Conservation (phyloP, 2,329 filamentous ascomycete genomes). For the Dryadomyces quercus-mongolicae region DNA sequence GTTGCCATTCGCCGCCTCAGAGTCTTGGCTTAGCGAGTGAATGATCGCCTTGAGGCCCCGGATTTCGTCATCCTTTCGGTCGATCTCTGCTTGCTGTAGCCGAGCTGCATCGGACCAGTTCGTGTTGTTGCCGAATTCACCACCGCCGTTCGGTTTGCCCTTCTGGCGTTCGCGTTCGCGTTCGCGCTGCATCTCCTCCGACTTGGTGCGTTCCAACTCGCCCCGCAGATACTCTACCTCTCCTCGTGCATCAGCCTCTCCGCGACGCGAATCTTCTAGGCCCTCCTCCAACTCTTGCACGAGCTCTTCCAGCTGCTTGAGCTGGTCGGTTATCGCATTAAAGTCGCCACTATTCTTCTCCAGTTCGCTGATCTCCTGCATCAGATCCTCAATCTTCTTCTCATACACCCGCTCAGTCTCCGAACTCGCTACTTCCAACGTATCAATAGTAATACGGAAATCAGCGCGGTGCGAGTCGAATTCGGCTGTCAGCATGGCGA, state of each 20-base stretch:
- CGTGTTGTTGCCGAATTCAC: too few species aligned
- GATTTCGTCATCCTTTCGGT: conserved; percentile 95
- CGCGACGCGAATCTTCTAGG: conserved; percentile 82
- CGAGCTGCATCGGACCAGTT: background rate
- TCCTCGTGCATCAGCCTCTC: conserved; percentile 87
- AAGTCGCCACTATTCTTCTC: conserved; percentile 80
- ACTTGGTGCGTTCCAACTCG: conserved; percentile 82
- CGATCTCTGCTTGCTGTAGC: conserved; percentile 53
- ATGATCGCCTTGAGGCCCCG: conserved; percentile 95
- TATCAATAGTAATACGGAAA: conserved; percentile 94
- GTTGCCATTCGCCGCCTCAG: conserved; percentile 31
- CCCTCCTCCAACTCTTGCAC: conserved; percentile 96
- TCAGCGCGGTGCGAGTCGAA: conserved; percentile 93
- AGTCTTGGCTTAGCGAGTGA: conserved; percentile 78
- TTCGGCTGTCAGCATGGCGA: conserved; percentile 81
- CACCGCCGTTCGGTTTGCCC: conserved; percentile 31
- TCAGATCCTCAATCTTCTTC: conserved; percentile 74
- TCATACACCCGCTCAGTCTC: conserved; percentile 97
- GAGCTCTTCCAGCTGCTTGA: conserved; percentile 91
- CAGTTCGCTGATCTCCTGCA: conserved; percentile 71
- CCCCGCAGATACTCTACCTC: conserved; percentile 93
- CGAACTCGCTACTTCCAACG: conserved; percentile 84
- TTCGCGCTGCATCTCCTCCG: conserved; percentile 83
- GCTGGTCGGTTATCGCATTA: conserved; percentile 75
- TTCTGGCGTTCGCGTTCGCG: conserved; percentile 69